Conservation (phyloP, 164 flowering plant genomes). For the Magnolia kwangsiensis region DNA sequence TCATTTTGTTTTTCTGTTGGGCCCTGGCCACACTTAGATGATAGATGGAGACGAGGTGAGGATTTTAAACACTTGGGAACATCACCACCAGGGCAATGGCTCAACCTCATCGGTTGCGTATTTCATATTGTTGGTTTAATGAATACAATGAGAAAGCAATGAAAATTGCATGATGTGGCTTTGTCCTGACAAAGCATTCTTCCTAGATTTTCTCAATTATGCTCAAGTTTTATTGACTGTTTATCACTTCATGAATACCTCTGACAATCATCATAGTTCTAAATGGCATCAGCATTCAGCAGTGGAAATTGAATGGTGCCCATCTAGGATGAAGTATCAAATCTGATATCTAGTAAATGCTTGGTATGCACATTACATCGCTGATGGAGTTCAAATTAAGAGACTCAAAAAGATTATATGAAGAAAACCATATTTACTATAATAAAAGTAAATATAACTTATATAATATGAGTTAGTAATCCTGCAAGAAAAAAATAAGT, state of each 20-base stretch:
- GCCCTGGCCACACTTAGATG: no score
- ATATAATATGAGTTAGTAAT: background rate
- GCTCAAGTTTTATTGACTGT: no score
- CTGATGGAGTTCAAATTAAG: background rate
- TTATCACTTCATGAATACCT: background rate
- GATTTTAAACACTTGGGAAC: no score
- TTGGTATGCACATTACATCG: background rate
- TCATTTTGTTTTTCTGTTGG: no score
- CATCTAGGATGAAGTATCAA: background rate
- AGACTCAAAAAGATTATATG: background rate
- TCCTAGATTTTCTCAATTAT: no score
- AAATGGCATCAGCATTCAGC: background rate
- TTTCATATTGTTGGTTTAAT: no score
- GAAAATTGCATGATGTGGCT: no score
- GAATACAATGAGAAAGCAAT: no score
- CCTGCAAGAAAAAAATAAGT: background rate
- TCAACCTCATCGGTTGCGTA: no score
- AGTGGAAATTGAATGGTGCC: background rate
- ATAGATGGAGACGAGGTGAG: no score
- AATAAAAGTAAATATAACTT: background rate
- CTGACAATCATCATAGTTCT: background rate
- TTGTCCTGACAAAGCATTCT: no score
- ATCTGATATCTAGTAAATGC: background rate
- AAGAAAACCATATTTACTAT: background rate
- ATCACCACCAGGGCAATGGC: no score